Evolutionary conservation across 2,329 filamentous ascomycete species (phyloP).

Genomic region (Sarocladiaceae sp.): DNA sequence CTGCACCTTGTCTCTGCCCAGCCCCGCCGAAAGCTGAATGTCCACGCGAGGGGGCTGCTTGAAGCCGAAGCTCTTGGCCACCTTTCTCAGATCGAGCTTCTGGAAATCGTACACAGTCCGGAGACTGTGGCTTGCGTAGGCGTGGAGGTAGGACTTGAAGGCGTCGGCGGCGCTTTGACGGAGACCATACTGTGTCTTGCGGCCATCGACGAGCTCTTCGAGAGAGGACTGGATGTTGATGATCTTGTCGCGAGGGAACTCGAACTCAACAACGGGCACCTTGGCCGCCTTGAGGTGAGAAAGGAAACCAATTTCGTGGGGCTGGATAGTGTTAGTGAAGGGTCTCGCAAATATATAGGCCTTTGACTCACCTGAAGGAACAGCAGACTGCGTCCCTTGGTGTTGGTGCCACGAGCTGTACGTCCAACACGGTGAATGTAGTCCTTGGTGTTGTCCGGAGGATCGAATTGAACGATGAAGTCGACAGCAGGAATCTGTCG

Average conservation of each 20-base stretch:
- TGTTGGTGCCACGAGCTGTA: constrained; percentile 77
- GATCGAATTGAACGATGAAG: constrained; percentile 95
- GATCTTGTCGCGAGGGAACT: constrained; percentile 89
- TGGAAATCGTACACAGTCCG: constrained; percentile 67
- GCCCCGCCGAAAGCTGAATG: constrained; percentile 72
- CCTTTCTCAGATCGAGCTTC: constrained; percentile 75
- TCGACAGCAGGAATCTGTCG: constrained; percentile 80
- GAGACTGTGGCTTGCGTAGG: constrained; percentile 71
- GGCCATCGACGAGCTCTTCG: constrained; percentile 77
- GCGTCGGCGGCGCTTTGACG: constrained; percentile 78
- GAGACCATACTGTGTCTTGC: constrained; percentile 78
- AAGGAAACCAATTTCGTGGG: constrained; percentile 86
- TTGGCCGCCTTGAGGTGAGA: constrained; percentile 84
- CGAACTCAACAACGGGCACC: constrained; percentile 92
- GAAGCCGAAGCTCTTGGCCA: constrained; percentile 81
- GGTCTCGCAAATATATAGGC: neutral
- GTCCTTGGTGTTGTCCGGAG: constrained; percentile 81
- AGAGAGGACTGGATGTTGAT: constrained; percentile 85
- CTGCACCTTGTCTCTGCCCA: constrained; percentile 62
- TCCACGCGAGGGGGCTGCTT: constrained; percentile 73
- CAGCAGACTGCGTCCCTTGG: constrained; percentile 82
- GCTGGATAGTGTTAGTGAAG: constrained; percentile 42
- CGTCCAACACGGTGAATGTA: constrained; percentile 96
- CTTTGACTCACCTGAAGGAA: constrained; percentile 54
- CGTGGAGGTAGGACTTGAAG: constrained; percentile 87